Conservation (phyloP, 2,329 filamentous ascomycete genomes). For the Pestalotiopsis fici region DNA sequence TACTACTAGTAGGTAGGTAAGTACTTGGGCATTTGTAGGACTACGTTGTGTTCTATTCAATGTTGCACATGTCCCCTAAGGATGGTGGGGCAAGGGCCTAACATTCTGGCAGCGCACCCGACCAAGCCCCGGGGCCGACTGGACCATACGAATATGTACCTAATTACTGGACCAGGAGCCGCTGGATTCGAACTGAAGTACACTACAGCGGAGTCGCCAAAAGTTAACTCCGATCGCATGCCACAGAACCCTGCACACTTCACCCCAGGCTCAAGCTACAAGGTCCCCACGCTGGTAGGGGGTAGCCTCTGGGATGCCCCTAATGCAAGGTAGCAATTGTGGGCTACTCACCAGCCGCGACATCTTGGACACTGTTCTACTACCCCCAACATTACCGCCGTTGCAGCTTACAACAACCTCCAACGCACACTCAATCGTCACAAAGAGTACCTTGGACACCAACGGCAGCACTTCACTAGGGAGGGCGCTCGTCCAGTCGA, state of each 20-base stretch:
- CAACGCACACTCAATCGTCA: not conserved
- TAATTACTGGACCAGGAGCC: too few species aligned
- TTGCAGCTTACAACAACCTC: not conserved
- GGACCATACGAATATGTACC: too few species aligned
- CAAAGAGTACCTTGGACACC: not conserved
- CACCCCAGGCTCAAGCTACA: not conserved
- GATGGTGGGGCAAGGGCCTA: too few species aligned
- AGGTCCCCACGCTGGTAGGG: not conserved
- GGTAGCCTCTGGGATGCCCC: not conserved
- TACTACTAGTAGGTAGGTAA: too few species aligned
- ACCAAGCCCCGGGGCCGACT: too few species aligned
- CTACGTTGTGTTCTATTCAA: too few species aligned
- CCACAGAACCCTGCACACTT: not conserved
- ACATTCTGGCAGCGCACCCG: too few species aligned
- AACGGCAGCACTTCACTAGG: not conserved
- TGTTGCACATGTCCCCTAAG: too few species aligned
- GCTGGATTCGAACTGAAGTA: not conserved
- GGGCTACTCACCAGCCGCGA: not conserved
- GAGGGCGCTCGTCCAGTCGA: slow-evolving; percentile 16
- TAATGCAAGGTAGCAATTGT: not conserved
- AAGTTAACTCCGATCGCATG: slow-evolving; percentile 4
- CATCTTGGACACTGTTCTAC: not conserved
- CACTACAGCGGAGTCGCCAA: slow-evolving; percentile 2
- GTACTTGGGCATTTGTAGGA: too few species aligned
- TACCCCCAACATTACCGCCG: not conserved